phyloP scores from a whole-genome alignment of 1,139 yeast species.

The Lodderomyces oxycetoniae region DNA sequence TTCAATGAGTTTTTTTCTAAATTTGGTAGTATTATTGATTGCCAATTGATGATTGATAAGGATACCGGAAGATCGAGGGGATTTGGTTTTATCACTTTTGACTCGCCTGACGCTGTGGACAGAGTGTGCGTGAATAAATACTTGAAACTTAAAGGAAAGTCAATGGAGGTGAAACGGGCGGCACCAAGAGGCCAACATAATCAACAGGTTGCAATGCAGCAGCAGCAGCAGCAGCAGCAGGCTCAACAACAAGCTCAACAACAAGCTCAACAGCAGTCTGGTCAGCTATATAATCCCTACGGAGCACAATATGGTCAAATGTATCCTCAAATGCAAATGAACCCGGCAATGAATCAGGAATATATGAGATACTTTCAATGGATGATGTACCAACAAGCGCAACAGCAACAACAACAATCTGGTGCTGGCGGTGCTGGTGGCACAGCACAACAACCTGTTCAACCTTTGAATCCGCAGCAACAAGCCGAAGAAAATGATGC shows the following conservation, averaged over 20 bases:
- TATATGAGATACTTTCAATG: slow-evolving; percentile 79
- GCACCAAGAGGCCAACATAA: slow-evolving; percentile 74
- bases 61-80: slow-evolving; percentile 98
- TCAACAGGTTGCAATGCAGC: slow-evolving; percentile 32
- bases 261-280: slow-evolving; percentile 15
- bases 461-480: slow-evolving; percentile 54
- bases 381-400: slow-evolving; percentile 57
- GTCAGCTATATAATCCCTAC: slow-evolving; percentile 16
- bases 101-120: slow-evolving; percentile 93
- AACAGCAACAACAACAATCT: slow-evolving; percentile 14
- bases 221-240: slow-evolving; percentile 36
- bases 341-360: slow-evolving; percentile 83
- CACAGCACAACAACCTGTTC: slow-evolving; percentile 45
- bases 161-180: slow-evolving; percentile 97
- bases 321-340: slow-evolving; percentile 40
- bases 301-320: slow-evolving; percentile 21
- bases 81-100: slow-evolving; percentile 95
- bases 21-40: slow-evolving; percentile 92
- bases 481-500: slow-evolving; percentile 30
- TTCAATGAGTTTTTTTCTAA: slow-evolving; percentile 84
- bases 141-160: slow-evolving; percentile 79
- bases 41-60: slow-evolving; percentile 95
- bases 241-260: slow-evolving; percentile 20
- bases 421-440: slow-evolving; percentile 10
- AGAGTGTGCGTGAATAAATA: slow-evolving; percentile 80